Evolutionary conservation across 169 alveolate genomes (phyloP).

Genomic region (Cryptosporidium tyzzeri): DNA sequence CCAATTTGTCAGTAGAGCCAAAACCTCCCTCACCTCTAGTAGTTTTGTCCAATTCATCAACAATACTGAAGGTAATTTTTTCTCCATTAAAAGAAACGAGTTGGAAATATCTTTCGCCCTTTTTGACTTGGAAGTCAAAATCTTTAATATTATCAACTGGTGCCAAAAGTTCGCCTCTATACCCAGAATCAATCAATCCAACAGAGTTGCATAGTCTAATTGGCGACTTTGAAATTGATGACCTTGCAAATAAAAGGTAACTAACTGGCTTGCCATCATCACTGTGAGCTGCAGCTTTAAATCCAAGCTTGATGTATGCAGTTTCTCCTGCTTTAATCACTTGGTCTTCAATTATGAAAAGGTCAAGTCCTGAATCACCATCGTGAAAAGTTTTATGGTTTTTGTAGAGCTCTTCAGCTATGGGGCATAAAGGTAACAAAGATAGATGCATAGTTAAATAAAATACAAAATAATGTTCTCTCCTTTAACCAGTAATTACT

Average conservation of each 20-base stretch:
- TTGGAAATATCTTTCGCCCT: slow-evolving; percentile 84
- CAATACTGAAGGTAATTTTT: slow-evolving; percentile 86
- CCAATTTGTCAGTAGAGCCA: slow-evolving; percentile 86
- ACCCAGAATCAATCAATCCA: slow-evolving; percentile 92
- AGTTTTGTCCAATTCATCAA: slow-evolving; percentile 86
- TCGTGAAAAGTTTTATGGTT: slow-evolving; percentile 86
- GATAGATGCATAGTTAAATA: slow-evolving; percentile 5
- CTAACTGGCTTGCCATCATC: slow-evolving; percentile 75
- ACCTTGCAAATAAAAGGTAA: slow-evolving; percentile 89
- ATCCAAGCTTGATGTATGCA: slow-evolving; percentile 85
- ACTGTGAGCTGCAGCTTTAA: slow-evolving; percentile 88
- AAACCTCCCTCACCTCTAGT: slow-evolving; percentile 91
- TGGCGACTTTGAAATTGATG: slow-evolving; percentile 91
- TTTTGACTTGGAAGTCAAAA: slow-evolving; percentile 85
- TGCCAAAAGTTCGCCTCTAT: slow-evolving; percentile 90
- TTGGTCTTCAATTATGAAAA: slow-evolving; percentile 87
- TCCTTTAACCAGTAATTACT: not conserved
- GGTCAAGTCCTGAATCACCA: slow-evolving; percentile 92
- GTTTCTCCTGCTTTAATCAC: slow-evolving; percentile 88
- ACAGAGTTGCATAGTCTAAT: slow-evolving; percentile 90
- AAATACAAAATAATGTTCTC: not conserved
- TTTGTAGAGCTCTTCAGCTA: slow-evolving; percentile 80
- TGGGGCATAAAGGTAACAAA: slow-evolving; percentile 73
- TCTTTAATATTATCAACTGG: slow-evolving; percentile 90
- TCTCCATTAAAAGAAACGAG: slow-evolving; percentile 90